These are phyloP conservation scores for Acanthamoeba culbertsoni DNA, from an alignment of 208 protist genomes.

Conservation along the genomic window DNA sequence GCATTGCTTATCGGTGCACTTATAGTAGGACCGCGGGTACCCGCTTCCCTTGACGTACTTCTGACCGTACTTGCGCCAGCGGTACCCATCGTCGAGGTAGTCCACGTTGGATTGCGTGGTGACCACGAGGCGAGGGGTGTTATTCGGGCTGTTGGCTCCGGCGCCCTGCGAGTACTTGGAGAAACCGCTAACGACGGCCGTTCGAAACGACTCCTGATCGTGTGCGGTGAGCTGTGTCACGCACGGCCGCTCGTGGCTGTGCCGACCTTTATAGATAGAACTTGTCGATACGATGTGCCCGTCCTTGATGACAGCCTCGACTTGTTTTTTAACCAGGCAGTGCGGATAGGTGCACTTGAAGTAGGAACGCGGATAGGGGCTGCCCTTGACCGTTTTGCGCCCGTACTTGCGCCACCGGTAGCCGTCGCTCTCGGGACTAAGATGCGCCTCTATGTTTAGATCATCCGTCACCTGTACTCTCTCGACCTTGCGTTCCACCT, in stretches of 20 bases:
- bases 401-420: slow-evolving; percentile 63
- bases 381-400: slow-evolving; percentile 33
- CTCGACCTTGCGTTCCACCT: background rate
- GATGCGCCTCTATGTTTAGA: slow-evolving; percentile 12
- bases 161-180: background rate
- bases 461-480: background rate
- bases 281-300: background rate
- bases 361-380: slow-evolving; percentile 45
- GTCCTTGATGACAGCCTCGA: background rate
- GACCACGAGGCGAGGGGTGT: background rate
- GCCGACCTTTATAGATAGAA: slow-evolving; percentile 9
- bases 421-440: slow-evolving; percentile 10
- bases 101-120: background rate
- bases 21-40: slow-evolving; percentile 44
- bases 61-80: slow-evolving; percentile 64
- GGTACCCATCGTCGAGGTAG: slow-evolving; percentile 36
- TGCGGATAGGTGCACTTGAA: slow-evolving; percentile 53
- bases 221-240: slow-evolving; percentile 29
- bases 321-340: slow-evolving; percentile 54
- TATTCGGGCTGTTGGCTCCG: background rate
- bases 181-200: background rate
- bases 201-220: slow-evolving; percentile 34
- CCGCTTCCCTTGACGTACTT: slow-evolving; percentile 49
- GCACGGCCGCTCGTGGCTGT: slow-evolving; percentile 35
- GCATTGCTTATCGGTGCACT: slow-evolving; percentile 52